These are phyloP conservation scores for Ophiostoma novo-ulmi DNA, from an alignment of 2,329 filamentous ascomycete species.

Conservation along the genomic window DNA sequence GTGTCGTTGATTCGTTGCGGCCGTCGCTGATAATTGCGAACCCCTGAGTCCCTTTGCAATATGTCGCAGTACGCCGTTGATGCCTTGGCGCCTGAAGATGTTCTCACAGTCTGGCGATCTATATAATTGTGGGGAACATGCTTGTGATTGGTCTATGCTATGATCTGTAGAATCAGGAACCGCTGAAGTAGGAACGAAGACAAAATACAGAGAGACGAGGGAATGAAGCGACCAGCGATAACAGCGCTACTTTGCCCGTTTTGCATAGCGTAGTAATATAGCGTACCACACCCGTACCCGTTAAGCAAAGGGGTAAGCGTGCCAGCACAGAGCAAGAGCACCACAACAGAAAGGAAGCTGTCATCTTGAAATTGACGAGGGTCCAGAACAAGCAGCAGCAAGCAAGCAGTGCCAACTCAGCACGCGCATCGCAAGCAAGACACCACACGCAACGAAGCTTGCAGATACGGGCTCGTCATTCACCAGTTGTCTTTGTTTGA, in stretches of 20 bases:
- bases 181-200: background rate
- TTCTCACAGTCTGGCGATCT: conserved; percentile 28
- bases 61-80: conserved; percentile 27
- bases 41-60: background rate
- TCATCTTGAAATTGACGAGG: conserved; percentile 6
- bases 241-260: conserved; percentile 1
- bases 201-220: background rate
- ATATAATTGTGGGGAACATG: conserved; percentile 24
- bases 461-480: background rate
- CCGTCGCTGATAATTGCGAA: background rate
- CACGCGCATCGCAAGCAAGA: conserved; percentile 5
- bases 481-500: background rate
- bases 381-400: background rate
- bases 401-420: background rate
- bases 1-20: background rate
- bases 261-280: background rate
- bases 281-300: background rate
- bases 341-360: background rate
- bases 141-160: background rate
- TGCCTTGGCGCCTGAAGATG: conserved; percentile 37
- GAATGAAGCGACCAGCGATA: background rate
- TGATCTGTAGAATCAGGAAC: background rate
- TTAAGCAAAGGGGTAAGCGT: background rate
- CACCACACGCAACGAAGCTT: background rate
- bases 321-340: background rate